Conservation (phyloP, 2,329 filamentous ascomycete genomes). For the Claviceps fusiformis region DNA sequence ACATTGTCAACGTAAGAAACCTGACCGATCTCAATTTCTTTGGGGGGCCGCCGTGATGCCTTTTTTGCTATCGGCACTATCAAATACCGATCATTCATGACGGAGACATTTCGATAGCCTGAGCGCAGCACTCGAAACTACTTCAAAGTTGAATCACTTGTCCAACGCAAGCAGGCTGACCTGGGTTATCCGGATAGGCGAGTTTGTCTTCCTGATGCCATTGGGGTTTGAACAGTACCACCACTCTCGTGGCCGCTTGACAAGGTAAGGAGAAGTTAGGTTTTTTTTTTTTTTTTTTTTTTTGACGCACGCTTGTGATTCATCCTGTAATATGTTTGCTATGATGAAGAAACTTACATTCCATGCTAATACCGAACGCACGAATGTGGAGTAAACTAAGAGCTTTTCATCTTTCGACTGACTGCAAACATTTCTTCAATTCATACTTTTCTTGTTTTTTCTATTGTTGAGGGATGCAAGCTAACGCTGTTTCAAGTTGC, state of each 20-base stretch:
- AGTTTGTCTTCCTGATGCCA: not conserved
- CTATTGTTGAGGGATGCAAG: slow-evolving; percentile 5
- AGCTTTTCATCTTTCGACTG: slow-evolving; percentile 83
- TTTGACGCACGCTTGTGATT: not conserved
- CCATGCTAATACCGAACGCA: slow-evolving; percentile 64
- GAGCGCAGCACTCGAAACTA: slow-evolving; percentile 10
- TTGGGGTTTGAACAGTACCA: not conserved
- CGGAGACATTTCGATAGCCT: slow-evolving; percentile 22
- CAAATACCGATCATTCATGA: slow-evolving; percentile 30
- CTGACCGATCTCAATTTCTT: not conserved
- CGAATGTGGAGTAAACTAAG: slow-evolving; percentile 52
- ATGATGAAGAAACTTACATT: slow-evolving; percentile 59
- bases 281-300: no score
- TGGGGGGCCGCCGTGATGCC: slow-evolving; percentile 22
- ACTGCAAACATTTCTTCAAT: slow-evolving; percentile 26
- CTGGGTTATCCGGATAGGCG: not conserved
- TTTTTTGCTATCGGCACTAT: slow-evolving; percentile 28
- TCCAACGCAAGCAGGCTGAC: not conserved
- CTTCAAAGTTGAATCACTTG: not conserved
- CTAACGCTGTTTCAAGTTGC: not conserved
- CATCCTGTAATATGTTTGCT: slow-evolving; percentile 12
- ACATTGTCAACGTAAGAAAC: not conserved
- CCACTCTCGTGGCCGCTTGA: not conserved
- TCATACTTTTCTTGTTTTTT: slow-evolving; percentile 12
- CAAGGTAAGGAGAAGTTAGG: slow-evolving; percentile 17